Base-by-base conservation (phyloP, 1,284 basidiomycete genomes). In the Microbotryum violaceum region DNA sequence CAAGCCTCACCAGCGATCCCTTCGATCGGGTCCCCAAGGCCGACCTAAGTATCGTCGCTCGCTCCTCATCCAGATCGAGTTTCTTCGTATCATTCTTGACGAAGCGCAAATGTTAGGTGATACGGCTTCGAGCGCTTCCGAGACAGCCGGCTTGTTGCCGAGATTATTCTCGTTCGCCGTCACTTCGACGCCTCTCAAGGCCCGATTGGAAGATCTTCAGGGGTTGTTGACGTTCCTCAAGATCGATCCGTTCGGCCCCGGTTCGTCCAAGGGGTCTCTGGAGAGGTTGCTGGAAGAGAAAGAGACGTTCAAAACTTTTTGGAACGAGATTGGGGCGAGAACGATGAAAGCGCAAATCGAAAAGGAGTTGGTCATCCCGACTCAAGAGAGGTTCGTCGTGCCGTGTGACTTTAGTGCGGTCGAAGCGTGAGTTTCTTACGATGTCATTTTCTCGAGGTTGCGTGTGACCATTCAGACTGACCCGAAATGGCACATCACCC, bases 11-110 rank as follows among this genome's bases (percentile, higher is more conserved):
- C 59, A 64, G 29, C 61, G 61, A 5, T 53, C 62, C 3, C 31
- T 66, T 23, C 45, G 66, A 16, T 58, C 47, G 48, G 16, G 48
- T 63, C 54, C 51, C 18, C n/a, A 37, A 27, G 18, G 33, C 31
- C 27, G 29, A 31, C 20, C 45, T 20, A 55, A 56, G 49, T 49
- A 64, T 49, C 23, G 49, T 27, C 50, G 70, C 37, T 63, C 64
- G 4, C 33, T 72, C 12, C 62, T 71, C 21, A 63, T 72, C 46
- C 60, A 68, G 21, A 47, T 70, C 46, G 70, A 72, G 23, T 72
- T 61, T 31, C 50, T 72, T 6, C 50, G 71, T 1, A 64, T 72
- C 6, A 33, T 69, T 49, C 62, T 68, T 45, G 71, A 72, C 57
- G 71, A 72, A 52, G 70, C 70, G 2, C 71, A 69, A 42, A 67